A percentile compares a stretch with the other conserved stretches of the same genome.
phyloP scores from a whole-genome alignment of 2,329 filamentous ascomycete genomes.

The Graphium sp. region DNA sequence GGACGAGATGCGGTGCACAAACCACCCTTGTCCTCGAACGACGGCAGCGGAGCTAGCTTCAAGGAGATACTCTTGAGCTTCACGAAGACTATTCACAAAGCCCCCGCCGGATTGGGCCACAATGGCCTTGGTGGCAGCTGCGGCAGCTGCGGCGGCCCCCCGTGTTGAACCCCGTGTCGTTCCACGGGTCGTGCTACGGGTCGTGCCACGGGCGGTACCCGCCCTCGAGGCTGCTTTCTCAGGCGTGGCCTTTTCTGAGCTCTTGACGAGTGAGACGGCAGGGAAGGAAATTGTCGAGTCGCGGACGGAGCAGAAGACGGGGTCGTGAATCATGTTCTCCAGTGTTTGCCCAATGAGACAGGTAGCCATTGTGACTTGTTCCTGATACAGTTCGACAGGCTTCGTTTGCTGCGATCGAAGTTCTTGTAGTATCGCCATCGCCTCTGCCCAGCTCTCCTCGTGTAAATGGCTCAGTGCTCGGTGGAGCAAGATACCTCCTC shows the following conservation, averaged over 20 bases:
- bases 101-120: conserved; percentile 14
- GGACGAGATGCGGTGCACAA: conserved; percentile 46
- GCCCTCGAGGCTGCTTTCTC: conserved; percentile 16
- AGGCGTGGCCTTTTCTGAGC: conserved; percentile 18
- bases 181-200: conserved; percentile 6
- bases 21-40: conserved; percentile 34
- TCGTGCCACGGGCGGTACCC: conserved; percentile 5
- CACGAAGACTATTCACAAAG: conserved; percentile 42
- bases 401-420: conserved; percentile 25
- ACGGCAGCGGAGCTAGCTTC: conserved; percentile 43
- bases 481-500: conserved; percentile 20
- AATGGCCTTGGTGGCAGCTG: conserved; percentile 10
- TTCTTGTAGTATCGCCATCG: conserved; percentile 35
- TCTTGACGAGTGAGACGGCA: conserved; percentile 30
- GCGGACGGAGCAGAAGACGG: conserved; percentile 76
- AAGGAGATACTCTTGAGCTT: conserved; percentile 48
- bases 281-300: conserved; percentile 88
- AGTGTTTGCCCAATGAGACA: conserved; percentile 52
- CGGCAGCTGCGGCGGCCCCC: conserved; percentile 7
- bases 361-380: conserved; percentile 48
- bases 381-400: conserved; percentile 20
- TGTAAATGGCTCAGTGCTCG: conserved; percentile 27
- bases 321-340: conserved; percentile 58
- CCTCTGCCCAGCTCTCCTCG: conserved; percentile 39
- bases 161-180: no score